A percentile compares a stretch with the other conserved stretches of the same genome.
Conservation (phyloP, 2,329 filamentous ascomycete species). For the Graphilbum sp. region DNA sequence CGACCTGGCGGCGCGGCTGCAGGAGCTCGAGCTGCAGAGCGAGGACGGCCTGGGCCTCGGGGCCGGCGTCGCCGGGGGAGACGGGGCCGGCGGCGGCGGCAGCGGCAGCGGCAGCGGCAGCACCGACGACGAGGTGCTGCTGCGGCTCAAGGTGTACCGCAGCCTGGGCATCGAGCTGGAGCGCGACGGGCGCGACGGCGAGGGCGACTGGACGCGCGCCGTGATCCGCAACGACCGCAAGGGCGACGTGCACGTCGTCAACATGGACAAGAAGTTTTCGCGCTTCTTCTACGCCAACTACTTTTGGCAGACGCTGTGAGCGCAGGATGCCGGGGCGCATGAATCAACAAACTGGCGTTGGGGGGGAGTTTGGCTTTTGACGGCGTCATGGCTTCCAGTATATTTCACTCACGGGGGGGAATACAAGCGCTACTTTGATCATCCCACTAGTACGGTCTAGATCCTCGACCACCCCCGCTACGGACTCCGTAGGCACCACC, state of each 20-base stretch:
- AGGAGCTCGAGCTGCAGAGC: slow-evolving; percentile 74
- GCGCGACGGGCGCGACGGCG: slow-evolving; percentile 41
- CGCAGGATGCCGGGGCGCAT: too few relatives aligned
- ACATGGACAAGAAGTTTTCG: slow-evolving; percentile 84
- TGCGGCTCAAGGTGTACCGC: slow-evolving; percentile 82
- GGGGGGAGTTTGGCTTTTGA: too few relatives aligned
- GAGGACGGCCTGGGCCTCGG: slow-evolving; percentile 53
- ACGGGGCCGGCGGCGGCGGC: neutral
- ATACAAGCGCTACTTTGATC: too few relatives aligned
- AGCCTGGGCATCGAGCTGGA: slow-evolving; percentile 84
- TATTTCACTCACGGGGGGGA: too few relatives aligned
- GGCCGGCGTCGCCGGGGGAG: slow-evolving; percentile 7
- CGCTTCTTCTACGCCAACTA: slow-evolving; percentile 89
- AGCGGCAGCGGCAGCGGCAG: slow-evolving; percentile 12
- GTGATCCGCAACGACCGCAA: slow-evolving; percentile 72
- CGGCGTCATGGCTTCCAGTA: neutral
- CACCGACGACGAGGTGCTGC: slow-evolving; percentile 46
- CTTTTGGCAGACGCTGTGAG: slow-evolving; percentile 76
- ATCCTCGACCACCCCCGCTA: too few relatives aligned
- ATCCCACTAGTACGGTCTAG: too few relatives aligned
- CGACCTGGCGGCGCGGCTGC: slow-evolving; percentile 56
- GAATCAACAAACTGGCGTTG: too few relatives aligned
- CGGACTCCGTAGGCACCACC: too few relatives aligned
- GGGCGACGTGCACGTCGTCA: slow-evolving; percentile 87
- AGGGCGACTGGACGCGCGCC: slow-evolving; percentile 65